phyloP scores from a whole-genome alignment of 75 land plant species.

The Picea sitchensis region DNA sequence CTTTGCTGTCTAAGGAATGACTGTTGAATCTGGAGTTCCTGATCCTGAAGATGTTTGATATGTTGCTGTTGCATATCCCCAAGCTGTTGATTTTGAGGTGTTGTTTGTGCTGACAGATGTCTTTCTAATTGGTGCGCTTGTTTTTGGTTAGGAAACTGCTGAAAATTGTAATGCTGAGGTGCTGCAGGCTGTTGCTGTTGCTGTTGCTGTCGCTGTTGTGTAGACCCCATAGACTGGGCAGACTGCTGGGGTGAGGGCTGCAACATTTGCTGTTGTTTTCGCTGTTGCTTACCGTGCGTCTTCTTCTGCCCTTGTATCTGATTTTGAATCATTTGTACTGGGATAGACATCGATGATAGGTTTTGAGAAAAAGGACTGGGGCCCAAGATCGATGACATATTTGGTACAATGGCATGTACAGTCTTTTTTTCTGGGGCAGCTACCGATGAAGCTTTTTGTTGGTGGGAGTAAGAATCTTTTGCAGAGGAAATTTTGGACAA shows the following conservation, averaged over 20 bases:
- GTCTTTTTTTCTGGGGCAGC: neutral
- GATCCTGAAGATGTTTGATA: neutral
- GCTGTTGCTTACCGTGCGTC: neutral
- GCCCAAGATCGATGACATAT: neutral
- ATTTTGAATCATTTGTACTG: neutral
- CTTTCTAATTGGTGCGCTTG: neutral
- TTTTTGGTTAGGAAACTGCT: neutral
- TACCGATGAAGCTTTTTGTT: neutral
- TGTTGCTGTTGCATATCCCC: neutral
- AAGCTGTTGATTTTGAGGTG: neutral
- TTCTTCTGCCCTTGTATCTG: neutral
- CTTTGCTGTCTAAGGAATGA: neutral
- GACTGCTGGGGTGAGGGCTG: constrained; percentile 2
- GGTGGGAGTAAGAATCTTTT: neutral
- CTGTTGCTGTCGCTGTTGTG: neutral
- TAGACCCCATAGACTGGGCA: neutral
- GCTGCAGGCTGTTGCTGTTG: too few species aligned
- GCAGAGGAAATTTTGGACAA: neutral
- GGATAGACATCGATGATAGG: neutral
- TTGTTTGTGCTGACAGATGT: neutral
- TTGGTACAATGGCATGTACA: neutral
- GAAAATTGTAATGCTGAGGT: neutral
- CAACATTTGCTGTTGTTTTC: neutral
- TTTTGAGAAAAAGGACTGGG: neutral
- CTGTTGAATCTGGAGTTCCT: neutral